A percentile compares a stretch with the other conserved stretches of the same genome.
Conservation (phyloP, 148 eudicot genomes). For the Dianthus caryophyllus region DNA sequence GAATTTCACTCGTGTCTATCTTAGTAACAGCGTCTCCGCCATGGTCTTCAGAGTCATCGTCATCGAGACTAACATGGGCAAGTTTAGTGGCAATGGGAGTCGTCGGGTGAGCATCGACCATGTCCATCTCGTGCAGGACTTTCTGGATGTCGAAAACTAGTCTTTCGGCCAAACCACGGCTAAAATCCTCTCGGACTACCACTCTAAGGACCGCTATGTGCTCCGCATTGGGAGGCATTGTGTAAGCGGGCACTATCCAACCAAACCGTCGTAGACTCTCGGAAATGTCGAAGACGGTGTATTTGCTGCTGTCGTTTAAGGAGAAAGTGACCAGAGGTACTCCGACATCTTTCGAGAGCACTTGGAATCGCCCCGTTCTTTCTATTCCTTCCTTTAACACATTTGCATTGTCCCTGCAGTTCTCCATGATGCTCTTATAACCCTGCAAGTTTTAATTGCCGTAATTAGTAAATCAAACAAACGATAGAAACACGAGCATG, state of each 20-base stretch:
- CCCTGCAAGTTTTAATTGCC: conserved; percentile 24
- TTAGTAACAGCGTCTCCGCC: conserved; percentile 11
- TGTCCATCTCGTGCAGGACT: conserved; percentile 29
- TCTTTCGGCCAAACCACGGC: conserved; percentile 34
- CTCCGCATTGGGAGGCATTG: conserved; percentile 41
- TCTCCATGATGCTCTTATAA: conserved; percentile 38
- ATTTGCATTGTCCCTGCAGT: conserved; percentile 34
- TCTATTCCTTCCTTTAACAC: conserved; percentile 28
- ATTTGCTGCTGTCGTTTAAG: conserved; percentile 33
- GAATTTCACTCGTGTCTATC: conserved; percentile 18
- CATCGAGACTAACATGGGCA: conserved; percentile 7
- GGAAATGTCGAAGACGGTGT: conserved; percentile 33
- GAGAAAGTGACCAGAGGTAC: conserved; percentile 38
- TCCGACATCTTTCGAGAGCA: conserved; percentile 34
- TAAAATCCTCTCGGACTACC: conserved; percentile 37
- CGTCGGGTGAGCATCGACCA: conserved; percentile 17
- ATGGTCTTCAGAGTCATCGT: neutral
- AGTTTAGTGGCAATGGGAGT: conserved; percentile 8
- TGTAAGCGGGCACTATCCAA: conserved; percentile 45
- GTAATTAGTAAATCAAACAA: neutral
- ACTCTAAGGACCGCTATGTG: conserved; percentile 34
- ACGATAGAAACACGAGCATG: no score
- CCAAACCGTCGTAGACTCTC: conserved; percentile 30
- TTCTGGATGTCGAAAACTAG: conserved; percentile 27
- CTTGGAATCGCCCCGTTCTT: conserved; percentile 25